Percentiles rank a stretch among this genome's conserved stretches.
phyloP scores from a whole-genome alignment of 1,284 basidiomycete species.

The Boletus semigastroideus region DNA sequence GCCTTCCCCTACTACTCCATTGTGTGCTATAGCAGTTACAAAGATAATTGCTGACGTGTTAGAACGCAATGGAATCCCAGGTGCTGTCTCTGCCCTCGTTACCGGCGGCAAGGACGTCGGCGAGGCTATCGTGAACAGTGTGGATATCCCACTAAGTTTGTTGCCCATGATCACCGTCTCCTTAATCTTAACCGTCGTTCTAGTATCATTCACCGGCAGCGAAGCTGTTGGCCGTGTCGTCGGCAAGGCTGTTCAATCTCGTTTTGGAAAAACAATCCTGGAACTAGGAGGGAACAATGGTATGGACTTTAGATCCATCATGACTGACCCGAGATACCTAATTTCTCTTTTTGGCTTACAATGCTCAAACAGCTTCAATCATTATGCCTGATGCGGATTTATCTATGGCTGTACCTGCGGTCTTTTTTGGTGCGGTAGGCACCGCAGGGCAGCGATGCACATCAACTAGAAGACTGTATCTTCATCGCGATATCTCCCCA shows the following conservation, averaged over 20 bases:
- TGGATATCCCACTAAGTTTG: slow-evolving; percentile 73
- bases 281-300: slow-evolving; percentile 97
- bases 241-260: slow-evolving; percentile 74
- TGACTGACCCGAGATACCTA: slow-evolving; percentile 15
- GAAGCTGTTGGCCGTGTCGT: slow-evolving; percentile 86
- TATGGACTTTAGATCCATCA: slow-evolving; percentile 31
- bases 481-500: slow-evolving; percentile 78
- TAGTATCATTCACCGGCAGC: slow-evolving; percentile 92
- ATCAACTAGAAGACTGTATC: slow-evolving; percentile 85
- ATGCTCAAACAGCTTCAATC: slow-evolving; percentile 65
- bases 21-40: slow-evolving; percentile 86
- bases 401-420: slow-evolving; percentile 80
- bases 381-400: slow-evolving; percentile 94
- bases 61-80: slow-evolving; percentile 79
- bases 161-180: neutral
- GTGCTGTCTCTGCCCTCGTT: slow-evolving; percentile 80
- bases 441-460: slow-evolving; percentile 96
- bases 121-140: slow-evolving; percentile 72
- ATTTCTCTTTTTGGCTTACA: slow-evolving; percentile 20
- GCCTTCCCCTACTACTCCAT: slow-evolving; percentile 85
- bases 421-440: slow-evolving; percentile 93
- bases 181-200: slow-evolving; percentile 3
- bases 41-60: slow-evolving; percentile 81
- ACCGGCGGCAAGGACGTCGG: slow-evolving; percentile 84
- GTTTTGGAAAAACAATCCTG: slow-evolving; percentile 83